Conservation (phyloP, 1,139 yeast genomes). For the Yamadazyma taylorii region DNA sequence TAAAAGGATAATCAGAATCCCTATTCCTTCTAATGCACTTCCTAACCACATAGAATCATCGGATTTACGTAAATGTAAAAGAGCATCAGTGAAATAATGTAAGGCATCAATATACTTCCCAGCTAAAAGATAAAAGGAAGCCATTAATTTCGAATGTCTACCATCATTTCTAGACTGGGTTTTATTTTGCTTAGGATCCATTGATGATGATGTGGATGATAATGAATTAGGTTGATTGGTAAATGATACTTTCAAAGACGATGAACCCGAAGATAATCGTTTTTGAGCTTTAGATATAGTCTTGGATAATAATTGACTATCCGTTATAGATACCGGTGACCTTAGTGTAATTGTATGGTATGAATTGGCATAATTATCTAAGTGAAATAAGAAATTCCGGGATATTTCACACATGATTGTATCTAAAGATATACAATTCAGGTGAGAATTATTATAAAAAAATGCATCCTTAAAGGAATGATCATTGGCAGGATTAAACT, state of each 20-base stretch:
- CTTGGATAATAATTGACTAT: conserved; percentile 48
- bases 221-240: conserved; percentile 8
- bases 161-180: conserved; percentile 50
- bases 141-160: conserved; percentile 72
- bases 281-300: conserved; percentile 55
- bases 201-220: conserved; percentile 4
- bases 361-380: conserved; percentile 70
- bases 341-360: conserved; percentile 69
- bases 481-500: conserved; percentile 19
- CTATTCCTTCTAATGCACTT: conserved; percentile 78
- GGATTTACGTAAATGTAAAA: conserved; percentile 54
- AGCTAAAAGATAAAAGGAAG: conserved; percentile 72
- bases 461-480: conserved; percentile 24
- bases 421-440: conserved; percentile 48
- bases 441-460: conserved; percentile 24
- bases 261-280: conserved; percentile 38
- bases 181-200: conserved; percentile 12
- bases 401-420: conserved; percentile 75
- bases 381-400: conserved; percentile 57
- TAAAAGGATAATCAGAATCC: conserved; percentile 62
- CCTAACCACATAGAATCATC: conserved; percentile 88
- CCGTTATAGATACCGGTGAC: conserved; percentile 68
- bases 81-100: conserved; percentile 70
- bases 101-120: conserved; percentile 78
- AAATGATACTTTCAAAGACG: conserved; percentile 38